These are phyloP conservation scores for Capsella bursapastoris DNA, from an alignment of 345 rosid genomes.

Conservation along the genomic window DNA sequence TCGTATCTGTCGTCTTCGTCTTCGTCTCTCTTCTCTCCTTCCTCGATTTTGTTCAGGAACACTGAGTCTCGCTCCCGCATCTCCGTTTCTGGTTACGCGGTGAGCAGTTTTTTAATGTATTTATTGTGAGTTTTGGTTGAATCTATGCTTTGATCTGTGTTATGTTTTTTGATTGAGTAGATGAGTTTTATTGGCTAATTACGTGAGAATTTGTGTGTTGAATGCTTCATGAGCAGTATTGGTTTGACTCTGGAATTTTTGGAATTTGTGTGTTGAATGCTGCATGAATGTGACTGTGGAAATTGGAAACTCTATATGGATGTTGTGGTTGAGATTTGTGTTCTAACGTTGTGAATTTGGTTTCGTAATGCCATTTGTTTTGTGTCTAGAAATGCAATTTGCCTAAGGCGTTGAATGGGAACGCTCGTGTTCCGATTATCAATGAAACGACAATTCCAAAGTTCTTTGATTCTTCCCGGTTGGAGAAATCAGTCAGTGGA, in stretches of 20 bases:
- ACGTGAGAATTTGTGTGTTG: not conserved
- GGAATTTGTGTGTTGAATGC: not conserved
- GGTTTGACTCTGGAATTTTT: not conserved
- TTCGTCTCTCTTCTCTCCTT: conserved; percentile 46
- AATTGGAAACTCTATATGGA: not conserved
- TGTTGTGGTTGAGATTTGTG: not conserved
- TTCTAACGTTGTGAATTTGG: not conserved
- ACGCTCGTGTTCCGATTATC: conserved; percentile 53
- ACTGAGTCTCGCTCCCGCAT: conserved; percentile 45
- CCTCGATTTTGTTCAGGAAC: conserved; percentile 29
- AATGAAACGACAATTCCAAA: conserved; percentile 62
- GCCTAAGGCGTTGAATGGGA: conserved; percentile 50
- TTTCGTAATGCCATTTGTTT: not conserved
- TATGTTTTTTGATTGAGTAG: not conserved
- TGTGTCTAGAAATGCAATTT: conserved; percentile 56
- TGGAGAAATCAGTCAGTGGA: conserved; percentile 54
- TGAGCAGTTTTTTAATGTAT: conserved; percentile 30
- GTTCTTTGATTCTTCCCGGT: conserved; percentile 56
- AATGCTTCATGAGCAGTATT: not conserved
- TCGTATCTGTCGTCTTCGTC: conserved; percentile 46
- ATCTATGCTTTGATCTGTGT: conserved; percentile 12
- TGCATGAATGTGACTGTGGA: not conserved
- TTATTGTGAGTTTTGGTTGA: not conserved
- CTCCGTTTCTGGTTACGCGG: conserved; percentile 43
- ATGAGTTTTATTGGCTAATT: not conserved